A percentile compares a stretch with the other conserved stretches of the same genome.
phyloP scores from a whole-genome alignment of 2,329 filamentous ascomycete genomes.

The Ramichloridium luteum region DNA sequence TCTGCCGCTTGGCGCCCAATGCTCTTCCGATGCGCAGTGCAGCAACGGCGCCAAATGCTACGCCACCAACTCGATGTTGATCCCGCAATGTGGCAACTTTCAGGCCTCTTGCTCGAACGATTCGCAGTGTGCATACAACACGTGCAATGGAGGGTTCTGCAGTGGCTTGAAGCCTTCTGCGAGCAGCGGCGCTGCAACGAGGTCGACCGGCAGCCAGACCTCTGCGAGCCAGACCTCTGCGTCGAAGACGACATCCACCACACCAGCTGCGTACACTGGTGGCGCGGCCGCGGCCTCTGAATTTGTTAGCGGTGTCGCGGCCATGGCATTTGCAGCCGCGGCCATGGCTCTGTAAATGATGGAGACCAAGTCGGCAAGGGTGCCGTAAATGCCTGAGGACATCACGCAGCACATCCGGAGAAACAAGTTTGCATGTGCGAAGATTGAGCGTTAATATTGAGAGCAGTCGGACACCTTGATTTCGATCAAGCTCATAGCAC shows the following conservation, averaged over 20 bases:
- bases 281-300: neutral
- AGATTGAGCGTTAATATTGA: too few species aligned
- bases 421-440: too few species aligned
- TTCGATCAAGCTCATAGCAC: too few species aligned
- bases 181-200: neutral
- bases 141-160: slow-evolving; percentile 9
- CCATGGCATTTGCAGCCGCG: neutral
- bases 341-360: neutral
- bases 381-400: too few species aligned
- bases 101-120: slow-evolving; percentile 11
- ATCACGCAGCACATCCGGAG: too few species aligned
- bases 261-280: neutral
- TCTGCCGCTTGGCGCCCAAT: slow-evolving; percentile 9
- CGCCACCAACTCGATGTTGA: slow-evolving; percentile 5
- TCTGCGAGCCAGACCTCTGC: too few species aligned
- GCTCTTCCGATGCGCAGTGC: slow-evolving; percentile 9
- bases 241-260: too few species aligned
- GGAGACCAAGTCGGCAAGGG: too few species aligned
- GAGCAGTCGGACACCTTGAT: too few species aligned
- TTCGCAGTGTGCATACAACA: slow-evolving; percentile 12
- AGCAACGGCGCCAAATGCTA: slow-evolving; percentile 11
- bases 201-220: neutral
- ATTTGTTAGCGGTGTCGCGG: neutral
- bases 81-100: slow-evolving; percentile 10
- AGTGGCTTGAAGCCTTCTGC: slow-evolving; percentile 3